Conservation (phyloP, 2,329 filamentous ascomycete genomes). For the Clonostachys solani region DNA sequence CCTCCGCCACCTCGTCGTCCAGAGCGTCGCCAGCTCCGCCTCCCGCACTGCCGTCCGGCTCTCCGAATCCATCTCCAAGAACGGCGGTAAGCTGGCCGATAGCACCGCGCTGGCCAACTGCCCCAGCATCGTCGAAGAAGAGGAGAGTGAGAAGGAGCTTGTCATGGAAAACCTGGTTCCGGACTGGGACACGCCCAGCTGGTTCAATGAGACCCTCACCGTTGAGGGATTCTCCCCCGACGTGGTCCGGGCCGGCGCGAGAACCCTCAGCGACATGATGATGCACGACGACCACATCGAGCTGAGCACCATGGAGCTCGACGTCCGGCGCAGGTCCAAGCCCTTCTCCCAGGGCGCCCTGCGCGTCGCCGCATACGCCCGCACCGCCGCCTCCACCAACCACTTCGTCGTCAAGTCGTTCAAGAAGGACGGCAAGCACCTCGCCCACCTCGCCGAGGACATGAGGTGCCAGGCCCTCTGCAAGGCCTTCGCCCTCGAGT, state of each 20-base stretch:
- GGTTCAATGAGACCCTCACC: conserved; percentile 18
- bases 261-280: conserved; percentile 28
- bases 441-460: conserved; percentile 25
- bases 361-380: conserved; percentile 27
- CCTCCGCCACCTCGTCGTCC: conserved; percentile 19
- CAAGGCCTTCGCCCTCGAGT: conserved; percentile 33
- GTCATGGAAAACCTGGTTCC: conserved; percentile 13
- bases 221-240: conserved; percentile 23
- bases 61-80: background rate
- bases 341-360: conserved; percentile 26
- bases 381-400: conserved; percentile 15
- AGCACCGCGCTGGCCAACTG: background rate
- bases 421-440: conserved; percentile 11
- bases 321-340: conserved; percentile 17
- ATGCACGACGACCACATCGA: conserved; percentile 24
- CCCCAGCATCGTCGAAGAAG: background rate
- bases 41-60: conserved; percentile 19
- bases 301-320: conserved; percentile 22
- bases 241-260: conserved; percentile 12
- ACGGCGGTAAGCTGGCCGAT: background rate
- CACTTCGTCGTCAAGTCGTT: conserved; percentile 28
- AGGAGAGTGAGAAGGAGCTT: background rate
- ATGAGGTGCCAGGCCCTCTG: conserved; percentile 32
- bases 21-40: conserved; percentile 18
- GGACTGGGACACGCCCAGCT: conserved; percentile 15